Conservation (phyloP, 1,139 yeast genomes). For the Schizosaccharomyces versatilis region DNA sequence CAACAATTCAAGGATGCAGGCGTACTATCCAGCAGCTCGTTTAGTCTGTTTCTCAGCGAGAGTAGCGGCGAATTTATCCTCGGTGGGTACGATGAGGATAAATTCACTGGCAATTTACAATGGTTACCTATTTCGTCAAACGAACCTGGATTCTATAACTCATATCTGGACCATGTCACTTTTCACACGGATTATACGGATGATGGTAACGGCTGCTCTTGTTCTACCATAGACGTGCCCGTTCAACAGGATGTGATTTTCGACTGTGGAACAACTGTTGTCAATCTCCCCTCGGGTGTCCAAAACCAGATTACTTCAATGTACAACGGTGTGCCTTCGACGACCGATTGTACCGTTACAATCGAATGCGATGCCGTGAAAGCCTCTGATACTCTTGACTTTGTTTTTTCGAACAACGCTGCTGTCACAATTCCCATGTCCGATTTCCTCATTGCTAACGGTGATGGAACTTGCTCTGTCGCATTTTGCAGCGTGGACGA, state of each 20-base stretch:
- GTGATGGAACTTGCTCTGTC: not conserved
- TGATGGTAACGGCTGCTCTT: not conserved
- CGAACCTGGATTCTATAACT: not conserved
- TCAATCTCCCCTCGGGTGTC: not conserved
- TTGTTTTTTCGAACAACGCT: not conserved
- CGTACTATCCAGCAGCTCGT: slow-evolving; percentile 3
- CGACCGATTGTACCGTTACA: not conserved
- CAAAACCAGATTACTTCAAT: not conserved
- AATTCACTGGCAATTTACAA: not conserved
- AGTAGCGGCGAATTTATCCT: not conserved
- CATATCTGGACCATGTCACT: not conserved
- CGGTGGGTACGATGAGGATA: not conserved
- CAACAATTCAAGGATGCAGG: slow-evolving; percentile 7
- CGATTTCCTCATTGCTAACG: not conserved
- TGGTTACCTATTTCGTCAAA: not conserved
- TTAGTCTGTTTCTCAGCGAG: slow-evolving; percentile 1
- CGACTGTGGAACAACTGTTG: not conserved
- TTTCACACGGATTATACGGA: not conserved
- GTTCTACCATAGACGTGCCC: not conserved
- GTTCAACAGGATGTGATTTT: not conserved
- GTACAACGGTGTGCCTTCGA: not conserved
- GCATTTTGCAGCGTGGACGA: not conserved
- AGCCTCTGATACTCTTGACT: not conserved
- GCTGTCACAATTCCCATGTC: not conserved
- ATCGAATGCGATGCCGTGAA: not conserved